Conservation (phyloP, 352 stramenopile species). For the Globisporangium acanthophoron region DNA sequence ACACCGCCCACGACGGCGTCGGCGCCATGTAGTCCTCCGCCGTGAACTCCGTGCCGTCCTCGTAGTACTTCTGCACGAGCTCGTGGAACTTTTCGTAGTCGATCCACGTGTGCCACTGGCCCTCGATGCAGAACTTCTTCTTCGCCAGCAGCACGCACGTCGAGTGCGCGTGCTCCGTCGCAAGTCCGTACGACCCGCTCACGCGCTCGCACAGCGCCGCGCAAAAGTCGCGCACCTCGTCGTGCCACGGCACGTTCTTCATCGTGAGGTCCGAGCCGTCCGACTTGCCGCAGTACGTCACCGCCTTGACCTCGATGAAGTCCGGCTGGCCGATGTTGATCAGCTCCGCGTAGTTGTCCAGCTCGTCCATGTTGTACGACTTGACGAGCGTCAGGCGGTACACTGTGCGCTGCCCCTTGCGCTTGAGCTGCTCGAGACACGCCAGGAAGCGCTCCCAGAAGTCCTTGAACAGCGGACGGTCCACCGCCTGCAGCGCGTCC, state of each 20-base stretch:
- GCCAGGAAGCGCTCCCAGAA: conserved; percentile 95
- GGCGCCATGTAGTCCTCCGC: conserved; percentile 93
- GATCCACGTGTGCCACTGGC: conserved; percentile 98
- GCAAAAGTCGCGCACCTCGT: conserved; percentile 94
- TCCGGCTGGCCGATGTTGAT: conserved; percentile 89
- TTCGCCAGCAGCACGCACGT: conserved; percentile 95
- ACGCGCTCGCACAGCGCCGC: conserved; percentile 71
- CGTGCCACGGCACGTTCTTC: conserved; percentile 97
- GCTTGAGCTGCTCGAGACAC: conserved; percentile 89
- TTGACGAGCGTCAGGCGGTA: conserved; percentile 98
- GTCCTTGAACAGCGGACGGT: conserved; percentile 96
- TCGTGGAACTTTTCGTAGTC: conserved; percentile 97
- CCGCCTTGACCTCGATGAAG: conserved; percentile 96
- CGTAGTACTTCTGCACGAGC: conserved; percentile 77
- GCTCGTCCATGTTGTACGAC: conserved; percentile 96
- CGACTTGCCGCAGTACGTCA: conserved; percentile 98
- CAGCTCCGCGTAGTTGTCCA: conserved; percentile 93
- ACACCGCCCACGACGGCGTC: conserved; percentile 95
- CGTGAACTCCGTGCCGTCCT: conserved; percentile 83
- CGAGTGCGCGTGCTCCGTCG: conserved; percentile 95
- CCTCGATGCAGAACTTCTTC: conserved; percentile 84
- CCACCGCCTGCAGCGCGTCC: conserved; percentile 93
- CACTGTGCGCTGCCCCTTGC: conserved; percentile 94
- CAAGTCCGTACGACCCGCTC: conserved; percentile 89
- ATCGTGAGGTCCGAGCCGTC: conserved; percentile 97